Conservation (phyloP, 1,284 basidiomycete genomes). For the Rhizoctonia solani region DNA sequence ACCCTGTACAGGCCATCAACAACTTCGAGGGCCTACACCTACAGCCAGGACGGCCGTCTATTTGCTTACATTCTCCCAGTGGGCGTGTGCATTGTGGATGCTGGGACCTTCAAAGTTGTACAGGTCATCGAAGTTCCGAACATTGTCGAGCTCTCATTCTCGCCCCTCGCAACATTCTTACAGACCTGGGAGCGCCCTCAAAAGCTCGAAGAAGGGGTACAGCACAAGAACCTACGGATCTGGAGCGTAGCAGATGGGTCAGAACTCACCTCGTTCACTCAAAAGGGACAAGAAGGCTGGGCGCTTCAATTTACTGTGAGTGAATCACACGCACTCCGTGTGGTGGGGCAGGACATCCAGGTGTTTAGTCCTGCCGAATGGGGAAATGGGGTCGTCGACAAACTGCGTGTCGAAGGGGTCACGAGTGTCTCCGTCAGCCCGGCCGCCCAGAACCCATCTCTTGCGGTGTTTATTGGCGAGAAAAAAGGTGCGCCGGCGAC, state of each 20-base stretch:
- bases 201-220: conserved; percentile 67
- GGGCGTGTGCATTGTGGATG: conserved; percentile 74
- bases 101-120: conserved; percentile 69
- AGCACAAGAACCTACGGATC: conserved; percentile 87
- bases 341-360: conserved; percentile 84
- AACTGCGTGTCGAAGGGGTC: conserved; percentile 81
- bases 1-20: conserved; percentile 55
- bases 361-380: conserved; percentile 83
- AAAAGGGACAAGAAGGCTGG: conserved; percentile 85
- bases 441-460: conserved; percentile 71
- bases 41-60: conserved; percentile 86
- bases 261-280: conserved; percentile 78
- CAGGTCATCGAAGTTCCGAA: conserved; percentile 72
- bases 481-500: conserved; percentile 96
- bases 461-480: conserved; percentile 92
- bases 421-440: conserved; percentile 77
- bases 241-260: conserved; percentile 82
- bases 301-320: conserved; percentile 90
- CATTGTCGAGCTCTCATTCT: conserved; percentile 85
- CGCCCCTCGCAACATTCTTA: conserved; percentile 88
- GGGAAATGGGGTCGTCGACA: conserved; percentile 77
- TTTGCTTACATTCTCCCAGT: conserved; percentile 82
- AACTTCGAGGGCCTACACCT: conserved; percentile 75
- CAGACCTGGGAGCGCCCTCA: conserved; percentile 92
- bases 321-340: conserved; percentile 86